phyloP scores from a whole-genome alignment of 2,329 filamentous ascomycete genomes.

The Bipolaris bicolor region DNA sequence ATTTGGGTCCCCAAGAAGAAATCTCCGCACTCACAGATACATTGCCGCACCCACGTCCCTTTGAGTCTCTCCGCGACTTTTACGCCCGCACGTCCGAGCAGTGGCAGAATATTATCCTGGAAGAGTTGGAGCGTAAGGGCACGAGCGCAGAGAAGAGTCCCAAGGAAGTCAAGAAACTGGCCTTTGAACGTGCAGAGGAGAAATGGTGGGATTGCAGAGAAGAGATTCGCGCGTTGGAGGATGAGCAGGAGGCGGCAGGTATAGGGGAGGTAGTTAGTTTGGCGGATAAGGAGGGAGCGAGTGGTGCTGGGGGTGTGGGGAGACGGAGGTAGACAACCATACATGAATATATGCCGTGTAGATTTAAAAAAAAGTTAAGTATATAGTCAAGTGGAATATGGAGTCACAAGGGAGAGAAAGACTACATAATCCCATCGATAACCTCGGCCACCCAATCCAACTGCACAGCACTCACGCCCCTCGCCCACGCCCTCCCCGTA shows the following conservation, averaged over 20 bases:
- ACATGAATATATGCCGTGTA: too few species aligned
- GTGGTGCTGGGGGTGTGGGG: conserved; percentile 43
- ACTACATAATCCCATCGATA: conserved; percentile 41
- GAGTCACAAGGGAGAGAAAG: too few species aligned
- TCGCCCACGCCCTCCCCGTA: conserved; percentile 67
- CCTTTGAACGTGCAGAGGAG: conserved; percentile 89
- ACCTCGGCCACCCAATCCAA: conserved; percentile 66
- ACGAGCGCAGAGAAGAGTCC: conserved; percentile 68
- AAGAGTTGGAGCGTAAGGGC: conserved; percentile 67
- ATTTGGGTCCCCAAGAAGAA: conserved; percentile 57
- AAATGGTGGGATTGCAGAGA: conserved; percentile 99
- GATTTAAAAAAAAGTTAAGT: too few species aligned
- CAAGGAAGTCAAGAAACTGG: conserved; percentile 91
- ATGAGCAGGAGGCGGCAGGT: conserved; percentile 93
- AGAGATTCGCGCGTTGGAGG: conserved; percentile 88
- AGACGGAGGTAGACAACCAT: conserved; percentile 36
- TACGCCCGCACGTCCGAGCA: conserved; percentile 84
- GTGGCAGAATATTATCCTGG: conserved; percentile 89
- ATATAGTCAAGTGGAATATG: too few species aligned
- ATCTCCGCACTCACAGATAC: conserved; percentile 68
- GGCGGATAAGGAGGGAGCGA: conserved; percentile 66
- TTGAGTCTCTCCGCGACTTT: conserved; percentile 90
- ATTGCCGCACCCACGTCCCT: conserved; percentile 78
- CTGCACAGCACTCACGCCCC: conserved; percentile 67
- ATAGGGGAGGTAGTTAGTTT: conserved; percentile 94